These are phyloP conservation scores for Fraxinus floribunda DNA, from an alignment of 305 asterid species.

Conservation along the genomic window DNA sequence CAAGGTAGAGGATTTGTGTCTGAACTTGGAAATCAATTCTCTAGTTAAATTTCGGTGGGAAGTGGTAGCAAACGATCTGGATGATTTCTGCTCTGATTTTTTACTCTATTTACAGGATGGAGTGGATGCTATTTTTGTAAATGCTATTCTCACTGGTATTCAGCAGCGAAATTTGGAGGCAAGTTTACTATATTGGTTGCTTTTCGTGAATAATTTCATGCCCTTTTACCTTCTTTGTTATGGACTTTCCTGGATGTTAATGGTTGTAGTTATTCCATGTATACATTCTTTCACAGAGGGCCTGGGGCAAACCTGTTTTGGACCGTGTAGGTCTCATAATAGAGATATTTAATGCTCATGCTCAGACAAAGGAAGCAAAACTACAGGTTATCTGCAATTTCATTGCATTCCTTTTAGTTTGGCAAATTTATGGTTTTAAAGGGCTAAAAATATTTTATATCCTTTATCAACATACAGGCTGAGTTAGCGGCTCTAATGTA, in stretches of 20 bases:
- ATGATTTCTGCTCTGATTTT: neutral
- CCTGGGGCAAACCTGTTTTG: constrained; percentile 87
- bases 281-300: constrained; percentile 42
- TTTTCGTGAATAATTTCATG: neutral
- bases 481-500: constrained; percentile 97
- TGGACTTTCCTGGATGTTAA: neutral
- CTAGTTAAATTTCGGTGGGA: neutral
- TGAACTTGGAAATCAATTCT: constrained; percentile 10
- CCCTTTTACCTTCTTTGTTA: neutral
- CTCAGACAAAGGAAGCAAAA: constrained; percentile 96
- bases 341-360: constrained; percentile 96
- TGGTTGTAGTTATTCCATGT: constrained; percentile 20
- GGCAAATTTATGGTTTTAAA: constrained; percentile 6
- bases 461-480: constrained; percentile 49
- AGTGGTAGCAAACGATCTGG: constrained; percentile 1
- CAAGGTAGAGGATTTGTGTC: constrained; percentile 33
- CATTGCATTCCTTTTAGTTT: constrained; percentile 20
- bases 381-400: constrained; percentile 58
- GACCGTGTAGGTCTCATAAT: constrained; percentile 92
- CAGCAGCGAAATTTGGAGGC: constrained; percentile 94
- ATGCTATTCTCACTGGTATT: constrained; percentile 72
- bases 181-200: constrained; percentile 30
- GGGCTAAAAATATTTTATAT: neutral
- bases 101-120: constrained; percentile 45
- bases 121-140: constrained; percentile 86